Conservation (phyloP, 139 green algal genomes). For the Nannochloris sp. region DNA sequence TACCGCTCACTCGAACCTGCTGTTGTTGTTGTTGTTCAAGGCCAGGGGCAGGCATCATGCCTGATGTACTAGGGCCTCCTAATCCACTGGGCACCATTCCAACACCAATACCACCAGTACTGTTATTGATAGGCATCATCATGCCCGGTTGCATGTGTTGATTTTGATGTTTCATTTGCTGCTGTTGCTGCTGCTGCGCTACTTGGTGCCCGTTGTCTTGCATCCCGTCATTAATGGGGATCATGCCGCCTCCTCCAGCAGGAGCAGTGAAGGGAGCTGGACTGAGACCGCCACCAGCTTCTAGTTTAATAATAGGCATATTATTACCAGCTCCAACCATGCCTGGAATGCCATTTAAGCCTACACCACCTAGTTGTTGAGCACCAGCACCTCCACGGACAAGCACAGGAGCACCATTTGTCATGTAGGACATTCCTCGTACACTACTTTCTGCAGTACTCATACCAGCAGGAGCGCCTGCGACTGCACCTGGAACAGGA, state of each 20-base stretch:
- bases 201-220: no score
- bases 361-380: no score
- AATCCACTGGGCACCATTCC: constrained; percentile 22
- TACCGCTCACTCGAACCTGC: background rate
- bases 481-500: no score
- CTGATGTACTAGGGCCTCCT: no score
- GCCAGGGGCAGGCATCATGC: background rate
- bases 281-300: background rate
- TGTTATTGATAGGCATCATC: no score
- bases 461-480: background rate
- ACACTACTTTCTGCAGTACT: background rate
- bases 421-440: no score
- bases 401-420: constrained; percentile 60
- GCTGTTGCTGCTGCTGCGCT: constrained; percentile 25
- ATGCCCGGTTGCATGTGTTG: background rate
- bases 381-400: constrained; percentile 14
- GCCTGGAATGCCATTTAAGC: constrained; percentile 13
- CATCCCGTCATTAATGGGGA: no score
- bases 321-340: constrained; percentile 23
- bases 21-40: background rate
- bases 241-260: no score
- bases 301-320: background rate
- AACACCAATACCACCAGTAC: background rate
- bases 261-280: background rate
- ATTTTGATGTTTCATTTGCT: constrained; percentile 20